These are phyloP conservation scores for Nicotiana paniculata DNA, from an alignment of 257 asterid genomes.

Conservation along the genomic window DNA sequence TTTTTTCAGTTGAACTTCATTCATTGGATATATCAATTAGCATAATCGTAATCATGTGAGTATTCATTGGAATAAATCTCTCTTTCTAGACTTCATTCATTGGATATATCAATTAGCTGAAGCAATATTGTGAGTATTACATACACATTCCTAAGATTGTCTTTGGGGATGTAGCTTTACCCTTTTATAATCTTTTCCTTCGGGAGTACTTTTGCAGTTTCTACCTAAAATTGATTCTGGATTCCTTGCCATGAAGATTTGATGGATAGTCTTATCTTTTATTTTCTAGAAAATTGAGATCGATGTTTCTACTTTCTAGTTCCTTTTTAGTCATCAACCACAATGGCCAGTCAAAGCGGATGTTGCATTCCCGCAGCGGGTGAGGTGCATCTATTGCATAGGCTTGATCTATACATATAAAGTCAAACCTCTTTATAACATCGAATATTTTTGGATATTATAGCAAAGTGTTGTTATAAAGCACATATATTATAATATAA, in stretches of 20 bases:
- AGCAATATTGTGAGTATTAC: neutral
- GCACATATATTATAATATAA: no score
- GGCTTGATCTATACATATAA: neutral
- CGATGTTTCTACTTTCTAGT: no score
- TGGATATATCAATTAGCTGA: conserved; percentile 2
- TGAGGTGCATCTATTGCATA: neutral
- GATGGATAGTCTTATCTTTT: neutral
- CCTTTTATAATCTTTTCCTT: neutral
- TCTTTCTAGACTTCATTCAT: neutral
- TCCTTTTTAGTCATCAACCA: no score
- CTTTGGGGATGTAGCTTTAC: neutral
- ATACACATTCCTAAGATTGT: neutral
- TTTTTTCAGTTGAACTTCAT: conserved; percentile 12
- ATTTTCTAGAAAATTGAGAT: no score
- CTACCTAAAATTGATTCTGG: neutral
- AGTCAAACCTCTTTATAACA: no score
- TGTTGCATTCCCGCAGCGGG: no score
- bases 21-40: conserved; percentile 4
- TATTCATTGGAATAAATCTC: neutral
- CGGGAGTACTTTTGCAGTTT: neutral
- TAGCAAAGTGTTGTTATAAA: no score
- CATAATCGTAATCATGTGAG: neutral
- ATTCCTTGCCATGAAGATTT: neutral
- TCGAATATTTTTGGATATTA: no score
- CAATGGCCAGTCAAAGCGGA: no score